Evolutionary conservation across 176 grass and related monocot genomes (phyloP), one percentile per base, ranked within the genome.

Genomic region (Avena atlantica): DNA sequence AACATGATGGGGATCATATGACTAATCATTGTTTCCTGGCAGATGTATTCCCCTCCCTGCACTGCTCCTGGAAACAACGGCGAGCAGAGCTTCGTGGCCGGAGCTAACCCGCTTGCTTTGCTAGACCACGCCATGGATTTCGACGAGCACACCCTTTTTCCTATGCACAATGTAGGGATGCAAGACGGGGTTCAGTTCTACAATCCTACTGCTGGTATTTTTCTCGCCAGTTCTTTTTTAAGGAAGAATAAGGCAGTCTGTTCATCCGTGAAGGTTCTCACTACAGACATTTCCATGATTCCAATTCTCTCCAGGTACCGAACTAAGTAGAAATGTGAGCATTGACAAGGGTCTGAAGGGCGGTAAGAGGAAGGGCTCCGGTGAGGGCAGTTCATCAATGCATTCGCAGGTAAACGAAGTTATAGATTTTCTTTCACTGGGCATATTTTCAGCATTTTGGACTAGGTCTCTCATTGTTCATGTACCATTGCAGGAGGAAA

Each of bases 121-220:
- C 80, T 93, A 63, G 91, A 91, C 36, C 91, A 91, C 81, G 72
- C 75, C 71, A 92, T 93, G 89, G 86, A 93, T 83, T 98, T 98
- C 83, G 84, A 93, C 64, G 96, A 86, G 56, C 86, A 86, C 81
- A 81, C 42, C 69, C 66, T 70, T 74, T 89, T 91, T 58, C 78
- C 92, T 66, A 73, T 81, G 59, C 88, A 85, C 68, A 92, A 89
- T 78, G 80, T 65, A 64, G 64, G 74, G 78, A 29, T 91, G 75
- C 90, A 86, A 69, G 86, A 85, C 24, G 70, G 70, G 12, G 34
- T 53, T 75, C 71, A 88, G 52, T 52, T 83, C 75, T 87, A 83
- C 23, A 73, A 64, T 90, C 78, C 85, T 66, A 29, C 84, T 10
- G 1, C 85, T 37, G 90, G 93, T 88, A 85, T 69, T 53, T 44